Conservation (phyloP, 2,329 filamentous ascomycete species). For the Fusarium goolgardi region DNA sequence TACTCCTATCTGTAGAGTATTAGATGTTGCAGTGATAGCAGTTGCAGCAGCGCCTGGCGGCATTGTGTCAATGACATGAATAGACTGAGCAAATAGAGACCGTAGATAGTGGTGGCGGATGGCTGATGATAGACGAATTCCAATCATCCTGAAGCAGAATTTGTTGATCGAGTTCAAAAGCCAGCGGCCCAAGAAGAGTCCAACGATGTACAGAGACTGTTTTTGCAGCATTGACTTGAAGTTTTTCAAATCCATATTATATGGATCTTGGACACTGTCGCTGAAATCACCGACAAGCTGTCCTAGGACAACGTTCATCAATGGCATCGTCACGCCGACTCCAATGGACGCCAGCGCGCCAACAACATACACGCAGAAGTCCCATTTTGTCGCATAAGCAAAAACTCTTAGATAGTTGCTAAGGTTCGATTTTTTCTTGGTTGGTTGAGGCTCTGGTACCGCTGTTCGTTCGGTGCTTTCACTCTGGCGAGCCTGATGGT, state of each 20-base stretch:
- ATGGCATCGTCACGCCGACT: constrained; percentile 49
- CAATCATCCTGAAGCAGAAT: constrained; percentile 58
- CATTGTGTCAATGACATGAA: constrained; percentile 61
- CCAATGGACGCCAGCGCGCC: constrained; percentile 49
- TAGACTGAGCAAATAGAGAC: constrained; percentile 62
- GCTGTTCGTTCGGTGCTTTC: constrained; percentile 4
- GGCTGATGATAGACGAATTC: constrained; percentile 62
- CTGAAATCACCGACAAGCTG: constrained; percentile 47
- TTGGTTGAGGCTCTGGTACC: constrained; percentile 1
- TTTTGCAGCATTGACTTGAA: constrained; percentile 29
- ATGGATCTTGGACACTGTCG: constrained; percentile 41
- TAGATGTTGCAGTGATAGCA: constrained; percentile 64
- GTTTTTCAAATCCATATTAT: constrained; percentile 18
- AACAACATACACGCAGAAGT: constrained; percentile 44
- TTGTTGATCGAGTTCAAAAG: constrained; percentile 35
- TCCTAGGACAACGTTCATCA: constrained; percentile 54
- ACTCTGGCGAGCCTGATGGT: constrained; percentile 10
- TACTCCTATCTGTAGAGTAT: constrained; percentile 64
- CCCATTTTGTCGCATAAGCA: constrained; percentile 47
- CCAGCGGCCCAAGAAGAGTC: constrained; percentile 41
- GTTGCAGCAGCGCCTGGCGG: constrained; percentile 63
- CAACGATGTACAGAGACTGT: constrained; percentile 44
- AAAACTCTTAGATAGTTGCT: constrained; percentile 45
- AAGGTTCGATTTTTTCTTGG: constrained; percentile 25
- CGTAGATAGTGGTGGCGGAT: constrained; percentile 62